Evolutionary conservation across 164 flowering plant species (phyloP).

Genomic region (Houttuynia cordata): DNA sequence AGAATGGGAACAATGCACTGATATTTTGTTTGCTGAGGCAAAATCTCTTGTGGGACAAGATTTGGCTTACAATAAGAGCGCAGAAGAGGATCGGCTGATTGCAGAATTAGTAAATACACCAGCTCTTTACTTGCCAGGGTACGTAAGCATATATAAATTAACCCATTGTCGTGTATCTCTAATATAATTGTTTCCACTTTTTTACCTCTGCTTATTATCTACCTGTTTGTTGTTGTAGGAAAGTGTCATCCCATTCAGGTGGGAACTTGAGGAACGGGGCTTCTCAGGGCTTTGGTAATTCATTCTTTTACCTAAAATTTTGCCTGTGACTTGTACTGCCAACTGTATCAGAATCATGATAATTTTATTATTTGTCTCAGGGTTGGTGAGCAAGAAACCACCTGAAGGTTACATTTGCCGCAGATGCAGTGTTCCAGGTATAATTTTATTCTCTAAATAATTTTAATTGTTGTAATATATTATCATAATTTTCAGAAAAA

Average conservation of each 20-base stretch:
- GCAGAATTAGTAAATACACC: conserved; percentile 79
- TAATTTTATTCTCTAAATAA: neutral
- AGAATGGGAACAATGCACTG: conserved; percentile 89
- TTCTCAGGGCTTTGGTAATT: conserved; percentile 73
- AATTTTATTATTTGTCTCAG: conserved; percentile 6
- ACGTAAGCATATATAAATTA: neutral
- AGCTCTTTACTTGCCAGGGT: conserved; percentile 88
- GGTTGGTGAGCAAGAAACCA: conserved; percentile 72
- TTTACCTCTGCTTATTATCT: neutral
- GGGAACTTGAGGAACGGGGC: conserved; percentile 89
- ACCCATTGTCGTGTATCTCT: neutral
- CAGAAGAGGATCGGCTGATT: conserved; percentile 83
- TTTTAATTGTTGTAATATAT: neutral
- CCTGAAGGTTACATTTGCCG: conserved; percentile 86
- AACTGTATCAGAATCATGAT: no score
- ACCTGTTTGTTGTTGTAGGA: conserved; percentile 33
- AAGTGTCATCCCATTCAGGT: conserved; percentile 56
- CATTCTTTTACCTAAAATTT: no score
- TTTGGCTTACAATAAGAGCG: conserved; percentile 38
- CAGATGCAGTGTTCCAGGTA: conserved; percentile 93
- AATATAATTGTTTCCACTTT: neutral
- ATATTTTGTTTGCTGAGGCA: conserved; percentile 80
- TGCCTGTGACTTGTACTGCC: neutral
- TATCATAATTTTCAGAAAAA: neutral
- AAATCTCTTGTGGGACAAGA: conserved; percentile 42